Base-by-base conservation (phyloP, 176 grass and related monocot species). In the Saccharum spontaneum region DNA sequence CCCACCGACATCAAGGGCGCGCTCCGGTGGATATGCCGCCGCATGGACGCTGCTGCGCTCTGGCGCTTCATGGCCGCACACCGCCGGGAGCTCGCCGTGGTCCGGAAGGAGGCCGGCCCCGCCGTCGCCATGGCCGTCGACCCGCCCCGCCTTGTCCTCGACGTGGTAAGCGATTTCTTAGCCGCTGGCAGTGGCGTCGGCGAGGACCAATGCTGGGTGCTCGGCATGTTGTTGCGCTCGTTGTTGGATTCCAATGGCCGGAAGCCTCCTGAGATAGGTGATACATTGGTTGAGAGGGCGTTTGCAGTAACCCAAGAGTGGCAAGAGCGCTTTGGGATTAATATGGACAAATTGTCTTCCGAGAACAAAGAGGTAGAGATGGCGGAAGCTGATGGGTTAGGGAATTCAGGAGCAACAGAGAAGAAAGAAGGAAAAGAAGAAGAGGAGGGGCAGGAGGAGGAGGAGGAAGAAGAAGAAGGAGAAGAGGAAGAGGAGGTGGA, bases 21-120 rank as follows among this genome's bases (percentile, higher is more conserved):
- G 57, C 90, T 97, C 67, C 85, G 84, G 40, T 97, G 95, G 92
- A 88, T 93, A 6, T 90, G 90, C 81, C 90, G 86, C 80, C 90
- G 92, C 20, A 94, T 97, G 92, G 94, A 97, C 46, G 83, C 92
- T 7, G 9, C 83, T 4, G 82, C 87, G 9, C 80, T 97, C 30
- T 94, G 90, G 94, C 77, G 90, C 10, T 90, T 92, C 71, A 80
- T 92, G 78, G 76, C 65, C 3, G 75, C 88, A 38, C 90, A 79
- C n/a, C 84, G 82, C 49, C 55, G 77, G 78, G 86, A 92, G 81
- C 86, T 92, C 37, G 7, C 67, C 12, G 68, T 22, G 20, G 69
- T 94, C 33, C 86, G 90, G 43, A 82, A 55, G 41, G 90, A 92
- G 81, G 69, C 88, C 17, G 62, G 54, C 20, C 80, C 81, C 28